Evolutionary conservation across 2,329 filamentous ascomycete genomes (phyloP).

Genomic region (Colletotrichum endophyticum): DNA sequence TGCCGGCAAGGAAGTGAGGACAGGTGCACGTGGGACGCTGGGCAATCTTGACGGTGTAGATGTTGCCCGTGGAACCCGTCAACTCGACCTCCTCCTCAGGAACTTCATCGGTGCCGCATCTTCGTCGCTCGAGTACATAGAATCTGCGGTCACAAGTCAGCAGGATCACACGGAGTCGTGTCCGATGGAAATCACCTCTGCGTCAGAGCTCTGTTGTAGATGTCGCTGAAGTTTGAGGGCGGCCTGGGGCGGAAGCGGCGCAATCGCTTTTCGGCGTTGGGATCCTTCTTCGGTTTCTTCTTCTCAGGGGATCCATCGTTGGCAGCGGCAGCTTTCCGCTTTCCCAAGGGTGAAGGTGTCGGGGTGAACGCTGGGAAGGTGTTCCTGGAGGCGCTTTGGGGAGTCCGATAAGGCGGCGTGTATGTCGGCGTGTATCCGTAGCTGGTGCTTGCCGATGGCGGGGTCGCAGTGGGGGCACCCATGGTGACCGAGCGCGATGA

Average conservation of each 20-base stretch:
- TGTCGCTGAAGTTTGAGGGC: constrained; percentile 37
- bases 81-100: constrained; percentile 61
- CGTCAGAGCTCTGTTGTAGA: constrained; percentile 43
- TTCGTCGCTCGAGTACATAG: constrained; percentile 48
- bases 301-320: neutral
- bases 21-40: constrained; percentile 60
- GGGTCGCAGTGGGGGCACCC: neutral
- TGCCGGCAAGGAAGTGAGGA: constrained; percentile 55
- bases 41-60: constrained; percentile 63
- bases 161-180: accelerated
- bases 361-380: neutral
- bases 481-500: neutral
- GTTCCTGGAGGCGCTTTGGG: neutral
- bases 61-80: constrained; percentile 69
- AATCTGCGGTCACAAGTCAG: constrained; percentile 29
- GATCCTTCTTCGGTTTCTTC: neutral
- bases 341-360: neutral
- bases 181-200: constrained; percentile 33
- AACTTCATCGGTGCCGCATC: constrained; percentile 36
- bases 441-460: neutral
- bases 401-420: neutral
- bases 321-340: neutral
- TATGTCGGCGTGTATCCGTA: neutral
- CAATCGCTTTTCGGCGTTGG: constrained; percentile 37
- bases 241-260: constrained; percentile 36